Evolutionary conservation across 768 basidiomycete species (phyloP), one percentile per base, ranked within the genome.

Genomic region (Lentinula raphanica): DNA sequence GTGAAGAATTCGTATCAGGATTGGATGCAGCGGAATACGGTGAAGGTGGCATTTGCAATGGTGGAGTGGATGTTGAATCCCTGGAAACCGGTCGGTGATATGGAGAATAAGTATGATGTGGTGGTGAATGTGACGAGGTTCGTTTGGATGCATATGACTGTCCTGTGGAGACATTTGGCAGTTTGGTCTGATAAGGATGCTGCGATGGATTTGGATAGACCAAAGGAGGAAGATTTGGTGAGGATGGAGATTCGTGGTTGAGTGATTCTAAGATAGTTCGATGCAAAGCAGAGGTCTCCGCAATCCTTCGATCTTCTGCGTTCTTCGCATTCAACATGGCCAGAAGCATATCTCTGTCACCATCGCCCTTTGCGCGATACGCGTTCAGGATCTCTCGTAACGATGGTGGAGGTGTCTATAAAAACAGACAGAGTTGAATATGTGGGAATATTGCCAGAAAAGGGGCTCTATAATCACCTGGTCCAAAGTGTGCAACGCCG

Each of bases 261-360:
- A 73, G 85, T 57, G 85, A 68, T 60, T 92, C 88, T 19, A 93
- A 74, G 65, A 92, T 76, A 8, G 86, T 83, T 49, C 82, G 81
- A 62, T 90, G 90, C 3, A 93, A 73, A 3, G 85, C 80, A 7
- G 85, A 83, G 39, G 87, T 66, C 40, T 90, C 83, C 15, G 90
- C 86, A 48, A 90, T 73, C 51, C 90, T 85, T 88, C 92, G 90
- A 68, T 97, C 94, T 69, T 97, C 94, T 12, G 94, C 88, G 46
- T 86, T 82, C 76, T 97, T 97, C 67, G 94, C 93, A 60, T 89
- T 92, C 50, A 97, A 78, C 81, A 97, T 90, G 63, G 92, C 84
- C 35, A 96, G 79, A 21, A 97, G 78, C 84, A 95, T 29, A 29
- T 59, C 92, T 23, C 94, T 81, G 77, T 97, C 94, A 42, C 92